Conservation (phyloP, 768 basidiomycete genomes). For the Cantharellus anzutake region DNA sequence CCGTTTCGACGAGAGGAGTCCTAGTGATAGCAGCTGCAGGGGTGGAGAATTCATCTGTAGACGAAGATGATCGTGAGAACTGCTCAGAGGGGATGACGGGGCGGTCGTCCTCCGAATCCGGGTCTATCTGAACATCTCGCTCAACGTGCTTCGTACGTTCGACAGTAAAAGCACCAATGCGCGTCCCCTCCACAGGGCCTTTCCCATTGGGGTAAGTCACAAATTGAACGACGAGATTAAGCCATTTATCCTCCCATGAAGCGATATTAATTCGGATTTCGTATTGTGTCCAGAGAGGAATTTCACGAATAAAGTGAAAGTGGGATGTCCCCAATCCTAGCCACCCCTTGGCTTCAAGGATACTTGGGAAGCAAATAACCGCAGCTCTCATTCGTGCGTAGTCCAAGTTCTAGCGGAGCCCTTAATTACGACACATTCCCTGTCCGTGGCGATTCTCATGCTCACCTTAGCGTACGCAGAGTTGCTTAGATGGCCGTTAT, state of each 20-base stretch:
- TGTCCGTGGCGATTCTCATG: conserved; percentile 9
- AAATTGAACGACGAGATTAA: conserved; percentile 11
- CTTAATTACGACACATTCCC: background rate
- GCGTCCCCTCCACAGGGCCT: background rate
- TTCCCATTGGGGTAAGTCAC: background rate
- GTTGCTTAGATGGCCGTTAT: conserved; percentile 59
- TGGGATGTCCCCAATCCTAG: conserved; percentile 45
- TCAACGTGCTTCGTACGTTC: background rate
- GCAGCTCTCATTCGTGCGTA: conserved; percentile 26
- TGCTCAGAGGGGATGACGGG: background rate
- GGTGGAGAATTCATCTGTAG: too few species aligned
- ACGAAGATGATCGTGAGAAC: background rate
- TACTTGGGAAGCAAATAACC: conserved; percentile 33
- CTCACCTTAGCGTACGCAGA: conserved; percentile 48
- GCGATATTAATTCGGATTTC: conserved; percentile 39
- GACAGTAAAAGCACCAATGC: background rate
- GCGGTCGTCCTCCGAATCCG: background rate
- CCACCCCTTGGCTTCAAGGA: conserved; percentile 41
- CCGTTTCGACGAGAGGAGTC: too few species aligned
- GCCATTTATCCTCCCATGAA: conserved; percentile 69
- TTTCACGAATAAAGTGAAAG: conserved; percentile 32
- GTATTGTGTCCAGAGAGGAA: conserved; percentile 39
- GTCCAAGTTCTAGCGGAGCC: conserved; percentile 13
- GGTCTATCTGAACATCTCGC: too few species aligned
- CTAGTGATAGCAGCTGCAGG: too few species aligned